Evolutionary conservation across 1,284 basidiomycete genomes (phyloP), one percentile per base, ranked within the genome.

Genomic region (Sparassis latifolia): DNA sequence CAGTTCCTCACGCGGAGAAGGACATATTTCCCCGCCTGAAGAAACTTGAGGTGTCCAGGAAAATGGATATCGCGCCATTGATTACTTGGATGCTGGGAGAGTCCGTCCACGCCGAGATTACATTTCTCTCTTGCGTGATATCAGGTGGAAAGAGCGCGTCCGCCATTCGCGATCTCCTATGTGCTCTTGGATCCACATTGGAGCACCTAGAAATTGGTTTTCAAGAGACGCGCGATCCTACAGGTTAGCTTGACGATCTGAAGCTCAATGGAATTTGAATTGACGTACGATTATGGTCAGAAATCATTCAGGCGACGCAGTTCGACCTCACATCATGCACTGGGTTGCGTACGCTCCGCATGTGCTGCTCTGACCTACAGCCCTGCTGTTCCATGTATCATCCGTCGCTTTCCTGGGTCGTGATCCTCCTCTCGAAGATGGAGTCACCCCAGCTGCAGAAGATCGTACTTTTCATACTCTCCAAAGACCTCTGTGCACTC

Each of bases 401-500:
- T 6, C 48, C 55, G 6, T 63, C 62, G 3, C 52, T 63, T 31
- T 63, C 62, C n/a, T 63, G 62, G 62, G 58, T 61, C 40, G 47
- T 62, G 29, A 47, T 56, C 32, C 48, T 63, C 27, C 60, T 63
- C 9, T 55, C 60, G 33, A 57, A 52, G 20, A 50, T 55, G n/a
- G 48, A 52, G 37, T 55, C 62, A 1, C 32, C 56, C 2, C 42
- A 38, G 4, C 54, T 62, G 3, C 29, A 47, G 30, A 45, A 52
- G 37, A 47, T 63, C 37, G 45, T 45, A 7, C 48, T 63, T 38
- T 52, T 49, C 44, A 55, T 60, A 28, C 35, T 48, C 32, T 30
- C 42, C n/a, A 27, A 45, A 0, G 52, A 61, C 41, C 47, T 63
- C 10, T 38, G 49, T 5, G 48, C 46, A 2, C 54, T 61, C 9